These are phyloP conservation scores for Discostella stelligeroides DNA, from an alignment of 108 stramenopile genomes.

Conservation along the genomic window DNA sequence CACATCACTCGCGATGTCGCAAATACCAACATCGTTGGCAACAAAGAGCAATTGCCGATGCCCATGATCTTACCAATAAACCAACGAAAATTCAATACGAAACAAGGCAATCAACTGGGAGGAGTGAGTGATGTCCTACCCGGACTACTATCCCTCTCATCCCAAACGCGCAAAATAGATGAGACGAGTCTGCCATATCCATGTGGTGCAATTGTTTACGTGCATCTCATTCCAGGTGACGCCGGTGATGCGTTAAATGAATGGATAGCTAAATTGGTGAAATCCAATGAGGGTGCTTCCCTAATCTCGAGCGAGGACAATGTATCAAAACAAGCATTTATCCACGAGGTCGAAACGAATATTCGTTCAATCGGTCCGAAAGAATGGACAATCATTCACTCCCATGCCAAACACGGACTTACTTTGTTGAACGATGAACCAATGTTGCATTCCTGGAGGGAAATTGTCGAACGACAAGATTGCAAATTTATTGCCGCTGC, in stretches of 20 bases:
- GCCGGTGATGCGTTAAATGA: slow-evolving; percentile 21
- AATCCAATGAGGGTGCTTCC: slow-evolving; percentile 29
- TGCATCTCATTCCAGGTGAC: slow-evolving; percentile 34
- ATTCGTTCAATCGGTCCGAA: slow-evolving; percentile 21
- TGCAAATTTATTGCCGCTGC: slow-evolving; percentile 34
- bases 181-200: slow-evolving; percentile 26
- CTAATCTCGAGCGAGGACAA: slow-evolving; percentile 29
- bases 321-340: slow-evolving; percentile 17
- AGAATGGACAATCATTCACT: slow-evolving; percentile 34
- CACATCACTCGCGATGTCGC: no score
- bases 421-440: slow-evolving; percentile 13
- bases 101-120: slow-evolving; percentile 2
- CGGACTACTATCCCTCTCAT: slow-evolving; percentile 10
- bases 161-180: slow-evolving; percentile 37
- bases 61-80: slow-evolving; percentile 20
- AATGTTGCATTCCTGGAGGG: slow-evolving; percentile 15
- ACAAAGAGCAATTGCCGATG: no score
- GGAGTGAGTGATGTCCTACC: slow-evolving; percentile 19
- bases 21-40: no score
- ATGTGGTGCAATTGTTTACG: slow-evolving; percentile 40
- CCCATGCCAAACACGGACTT: slow-evolving; percentile 25
- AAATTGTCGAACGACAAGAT: slow-evolving; percentile 20
- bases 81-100: slow-evolving; percentile 17
- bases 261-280: slow-evolving; percentile 29
- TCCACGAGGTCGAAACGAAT: slow-evolving; percentile 7